Conservation (phyloP, 345 rosid genomes). For the Brassica rapa region DNA sequence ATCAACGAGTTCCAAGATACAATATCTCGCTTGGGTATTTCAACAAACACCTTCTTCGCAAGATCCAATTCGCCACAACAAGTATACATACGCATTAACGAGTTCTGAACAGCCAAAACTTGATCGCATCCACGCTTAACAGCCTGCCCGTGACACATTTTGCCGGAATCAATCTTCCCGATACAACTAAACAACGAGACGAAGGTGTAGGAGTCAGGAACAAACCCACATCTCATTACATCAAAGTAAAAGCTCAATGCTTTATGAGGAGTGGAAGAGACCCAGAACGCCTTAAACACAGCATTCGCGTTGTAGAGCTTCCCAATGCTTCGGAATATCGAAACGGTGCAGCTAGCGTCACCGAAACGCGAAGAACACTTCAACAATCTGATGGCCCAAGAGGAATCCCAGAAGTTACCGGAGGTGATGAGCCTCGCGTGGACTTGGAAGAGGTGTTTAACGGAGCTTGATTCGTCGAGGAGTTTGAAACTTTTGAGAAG, state of each 20-base stretch:
- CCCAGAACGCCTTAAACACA: conserved; percentile 50
- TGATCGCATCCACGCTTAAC: conserved; percentile 53
- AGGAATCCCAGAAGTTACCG: conserved; percentile 50
- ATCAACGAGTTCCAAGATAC: conserved; percentile 62
- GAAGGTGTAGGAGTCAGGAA: conserved; percentile 64
- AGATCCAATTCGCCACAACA: conserved; percentile 43
- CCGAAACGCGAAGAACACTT: conserved; percentile 51
- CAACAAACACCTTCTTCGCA: conserved; percentile 53
- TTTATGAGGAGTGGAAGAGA: conserved; percentile 45
- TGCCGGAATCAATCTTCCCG: conserved; percentile 47
- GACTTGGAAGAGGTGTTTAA: conserved; percentile 52
- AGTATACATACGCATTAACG: conserved; percentile 54
- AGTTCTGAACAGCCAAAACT: conserved; percentile 57
- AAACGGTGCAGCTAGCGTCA: conserved; percentile 45
- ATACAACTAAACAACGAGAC: conserved; percentile 55
- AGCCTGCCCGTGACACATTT: conserved; percentile 61
- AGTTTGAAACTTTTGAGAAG: conserved; percentile 39
- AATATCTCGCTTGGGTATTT: conserved; percentile 53
- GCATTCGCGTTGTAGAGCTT: conserved; percentile 51
- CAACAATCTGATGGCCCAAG: conserved; percentile 55
- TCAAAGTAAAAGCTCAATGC: conserved; percentile 54
- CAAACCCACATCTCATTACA: conserved; percentile 49
- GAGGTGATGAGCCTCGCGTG: conserved; percentile 58
- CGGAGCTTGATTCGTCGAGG: conserved; percentile 37
- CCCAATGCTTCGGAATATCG: conserved; percentile 47